Percentiles rank a stretch among this genome's conserved stretches.
These are phyloP conservation scores for Cyclospora cayetanensis DNA, from an alignment of 169 alveolate species.

Conservation along the genomic window DNA sequence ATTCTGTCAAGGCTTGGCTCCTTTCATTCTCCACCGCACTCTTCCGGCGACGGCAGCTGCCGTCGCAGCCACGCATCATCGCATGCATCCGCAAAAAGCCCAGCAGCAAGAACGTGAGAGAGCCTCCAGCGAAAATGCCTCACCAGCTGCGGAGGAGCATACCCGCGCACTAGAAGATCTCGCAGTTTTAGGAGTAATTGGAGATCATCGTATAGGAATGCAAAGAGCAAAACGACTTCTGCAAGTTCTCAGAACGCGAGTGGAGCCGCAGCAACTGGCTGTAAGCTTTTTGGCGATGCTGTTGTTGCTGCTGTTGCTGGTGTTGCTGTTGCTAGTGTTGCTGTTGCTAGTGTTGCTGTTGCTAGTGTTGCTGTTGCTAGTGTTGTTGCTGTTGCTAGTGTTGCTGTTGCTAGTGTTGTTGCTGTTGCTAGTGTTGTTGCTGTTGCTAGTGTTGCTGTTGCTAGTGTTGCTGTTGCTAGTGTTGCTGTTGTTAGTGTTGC, in stretches of 20 bases:
- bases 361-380: background rate
- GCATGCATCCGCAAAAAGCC: background rate
- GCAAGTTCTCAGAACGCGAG: too few species aligned
- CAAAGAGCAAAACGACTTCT: background rate
- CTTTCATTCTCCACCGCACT: slow-evolving; percentile 3
- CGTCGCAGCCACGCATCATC: background rate
- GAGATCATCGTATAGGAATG: background rate
- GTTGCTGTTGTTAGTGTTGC: background rate
- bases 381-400: background rate
- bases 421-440: background rate
- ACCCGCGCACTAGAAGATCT: background rate
- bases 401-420: background rate
- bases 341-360: slow-evolving; percentile 14
- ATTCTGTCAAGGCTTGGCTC: background rate
- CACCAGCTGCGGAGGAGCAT: background rate
- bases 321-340: background rate
- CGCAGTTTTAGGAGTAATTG: background rate
- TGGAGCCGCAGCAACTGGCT: slow-evolving; percentile 2
- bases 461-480: background rate
- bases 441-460: slow-evolving; percentile 4
- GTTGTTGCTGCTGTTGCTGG: background rate
- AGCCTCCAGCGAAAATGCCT: background rate
- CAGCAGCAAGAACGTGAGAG: slow-evolving; percentile 15
- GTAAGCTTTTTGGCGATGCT: background rate
- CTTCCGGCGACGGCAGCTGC: background rate